A percentile compares a stretch with the other conserved stretches of the same genome.
phyloP scores from a whole-genome alignment of 805 yeast species.

The Candida gorgasii region DNA sequence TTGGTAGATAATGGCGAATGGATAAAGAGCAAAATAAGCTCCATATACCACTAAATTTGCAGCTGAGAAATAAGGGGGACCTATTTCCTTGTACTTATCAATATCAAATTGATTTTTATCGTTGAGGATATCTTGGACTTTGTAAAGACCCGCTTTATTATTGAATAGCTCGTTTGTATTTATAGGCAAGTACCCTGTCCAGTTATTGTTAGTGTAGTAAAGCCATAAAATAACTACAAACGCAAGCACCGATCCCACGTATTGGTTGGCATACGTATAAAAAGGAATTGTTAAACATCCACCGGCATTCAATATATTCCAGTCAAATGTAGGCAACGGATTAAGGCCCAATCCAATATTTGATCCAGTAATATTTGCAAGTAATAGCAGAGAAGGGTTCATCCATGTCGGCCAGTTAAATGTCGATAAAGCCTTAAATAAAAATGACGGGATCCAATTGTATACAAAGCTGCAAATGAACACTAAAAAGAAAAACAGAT shows the following conservation, averaged over 20 bases:
- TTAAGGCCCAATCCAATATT: constrained; percentile 41
- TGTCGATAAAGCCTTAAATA: constrained; percentile 39
- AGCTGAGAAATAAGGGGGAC: constrained; percentile 68
- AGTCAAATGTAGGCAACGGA: constrained; percentile 45
- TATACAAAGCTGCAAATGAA: constrained; percentile 38
- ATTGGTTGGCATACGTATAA: constrained; percentile 42
- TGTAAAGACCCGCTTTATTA: constrained; percentile 50
- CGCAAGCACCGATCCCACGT: constrained; percentile 36
- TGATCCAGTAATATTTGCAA: constrained; percentile 40
- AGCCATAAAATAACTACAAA: constrained; percentile 33
- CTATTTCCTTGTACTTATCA: constrained; percentile 50
- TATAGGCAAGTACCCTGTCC: constrained; percentile 54
- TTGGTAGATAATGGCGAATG: constrained; percentile 54
- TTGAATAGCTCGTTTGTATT: constrained; percentile 53
- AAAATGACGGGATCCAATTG: constrained; percentile 43
- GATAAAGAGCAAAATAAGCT: constrained; percentile 55
- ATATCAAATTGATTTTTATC: constrained; percentile 46
- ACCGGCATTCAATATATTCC: constrained; percentile 40
- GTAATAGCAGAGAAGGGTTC: constrained; percentile 37
- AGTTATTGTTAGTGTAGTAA: constrained; percentile 49
- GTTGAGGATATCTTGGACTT: constrained; percentile 48
- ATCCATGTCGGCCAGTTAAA: constrained; percentile 51
- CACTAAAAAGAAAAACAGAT: constrained; percentile 38
- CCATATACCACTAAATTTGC: constrained; percentile 62
- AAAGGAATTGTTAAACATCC: constrained; percentile 45